Base-by-base conservation (phyloP, 2,329 filamentous ascomycete genomes). In the Rhexocercosporidium sp. region DNA sequence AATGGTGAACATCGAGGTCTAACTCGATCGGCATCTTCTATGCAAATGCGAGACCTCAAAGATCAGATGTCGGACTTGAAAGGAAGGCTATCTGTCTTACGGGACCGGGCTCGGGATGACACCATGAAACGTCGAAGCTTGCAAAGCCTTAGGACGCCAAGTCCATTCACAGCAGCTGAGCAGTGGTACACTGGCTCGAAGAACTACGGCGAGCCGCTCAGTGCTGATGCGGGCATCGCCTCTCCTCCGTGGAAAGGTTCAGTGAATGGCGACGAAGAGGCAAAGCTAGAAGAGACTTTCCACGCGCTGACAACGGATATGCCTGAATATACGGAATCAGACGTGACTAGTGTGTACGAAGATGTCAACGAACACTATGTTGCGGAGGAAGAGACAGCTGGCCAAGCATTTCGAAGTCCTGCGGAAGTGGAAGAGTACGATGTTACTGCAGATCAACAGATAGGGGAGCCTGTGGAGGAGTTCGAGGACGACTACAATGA, bases 51-150 rank as follows among this genome's bases (percentile, higher is more conserved):
- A 27, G 87, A 88, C 74, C 80, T 92, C 51, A 85, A 86, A 39
- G 85, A 88, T 71, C 89, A 92, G 77, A 89, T 92, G 86, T 85
- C 87, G 62, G 88, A 88, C 67, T 79, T 92, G 44, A 89, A 89
- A 74, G 88, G 87, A 67, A 88, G 88, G 67, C 88, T 92, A 44
- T 90, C 89, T 5, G 86, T 82, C n/a, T 77, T 92, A 44, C 87
- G 88, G 73, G 85, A 89, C 69, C 85, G 86, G 67, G 86, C 88
- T 11, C 83, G 88, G 62, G 88, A 90, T 72, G 90, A 92, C 70
- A 86, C 82, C 64, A 78, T 91, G 72, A 83, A 85, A 67, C 83
- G 90, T 64, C 84, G 85, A 62, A 91, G 88, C 76, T 77, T 89
- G 59, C 85, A 89, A 71, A 89, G 82, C 71, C 76, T 90, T 66